Conservation (phyloP, 257 asterid genomes). For the Phtheirospermum japonicum region DNA sequence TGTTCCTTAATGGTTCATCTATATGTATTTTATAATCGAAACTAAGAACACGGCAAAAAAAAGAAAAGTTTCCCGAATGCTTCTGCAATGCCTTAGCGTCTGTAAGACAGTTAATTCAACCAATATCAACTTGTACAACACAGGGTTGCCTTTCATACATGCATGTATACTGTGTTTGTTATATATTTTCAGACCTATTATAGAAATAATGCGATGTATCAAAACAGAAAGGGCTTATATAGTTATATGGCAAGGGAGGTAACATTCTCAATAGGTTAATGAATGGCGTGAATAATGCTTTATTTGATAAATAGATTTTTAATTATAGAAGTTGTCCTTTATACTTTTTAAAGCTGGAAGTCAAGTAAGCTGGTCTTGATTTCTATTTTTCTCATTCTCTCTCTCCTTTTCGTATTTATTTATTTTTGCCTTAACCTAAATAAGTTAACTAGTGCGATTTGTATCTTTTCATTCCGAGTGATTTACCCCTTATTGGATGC, state of each 20-base stretch:
- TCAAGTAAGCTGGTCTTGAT: not conserved
- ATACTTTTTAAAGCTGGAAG: not conserved
- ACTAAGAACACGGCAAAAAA: not conserved
- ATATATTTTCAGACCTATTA: not conserved
- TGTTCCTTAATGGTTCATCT: not conserved
- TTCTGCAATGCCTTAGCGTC: not conserved
- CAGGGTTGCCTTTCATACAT: conserved; percentile 4
- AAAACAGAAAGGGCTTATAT: not conserved
- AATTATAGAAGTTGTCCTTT: not conserved
- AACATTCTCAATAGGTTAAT: not conserved
- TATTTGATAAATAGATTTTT: not conserved
- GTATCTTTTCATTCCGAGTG: not conserved
- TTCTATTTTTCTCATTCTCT: not conserved
- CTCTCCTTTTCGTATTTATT: not conserved
- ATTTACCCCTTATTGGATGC: not conserved
- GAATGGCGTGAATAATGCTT: not conserved
- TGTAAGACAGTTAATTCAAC: conserved; percentile 9
- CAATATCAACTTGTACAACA: conserved; percentile 15
- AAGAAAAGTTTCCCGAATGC: not conserved
- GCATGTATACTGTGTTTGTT: not conserved
- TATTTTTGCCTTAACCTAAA: not conserved
- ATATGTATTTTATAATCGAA: not conserved
- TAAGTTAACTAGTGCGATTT: not conserved
- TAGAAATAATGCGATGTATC: not conserved
- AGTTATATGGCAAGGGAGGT: not conserved